Conservation (phyloP, 192 early-diverging fungal genomes). For the Kappamyces sp. region DNA sequence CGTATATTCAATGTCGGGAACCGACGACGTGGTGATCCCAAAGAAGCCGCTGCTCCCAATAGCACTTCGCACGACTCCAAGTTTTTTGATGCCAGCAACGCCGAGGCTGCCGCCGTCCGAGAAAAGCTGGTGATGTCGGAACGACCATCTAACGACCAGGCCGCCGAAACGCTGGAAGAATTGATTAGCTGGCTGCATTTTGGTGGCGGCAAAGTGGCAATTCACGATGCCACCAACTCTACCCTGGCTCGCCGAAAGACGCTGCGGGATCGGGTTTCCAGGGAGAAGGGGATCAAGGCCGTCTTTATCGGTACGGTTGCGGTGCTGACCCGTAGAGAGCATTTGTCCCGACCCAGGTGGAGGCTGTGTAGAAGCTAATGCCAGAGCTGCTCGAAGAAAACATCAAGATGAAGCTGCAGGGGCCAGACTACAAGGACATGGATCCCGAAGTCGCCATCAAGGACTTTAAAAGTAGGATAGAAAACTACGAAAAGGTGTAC, state of each 20-base stretch:
- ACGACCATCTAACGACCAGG: background rate
- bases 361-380: too few species aligned
- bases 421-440: constrained; percentile 91
- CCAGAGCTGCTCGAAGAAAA: constrained; percentile 68
- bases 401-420: constrained; percentile 81
- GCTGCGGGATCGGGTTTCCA: constrained; percentile 26
- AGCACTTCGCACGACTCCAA: constrained; percentile 64
- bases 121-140: constrained; percentile 72
- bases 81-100: constrained; percentile 94
- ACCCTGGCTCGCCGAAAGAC: constrained; percentile 68
- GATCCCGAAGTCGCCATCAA: constrained; percentile 71
- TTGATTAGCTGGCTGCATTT: constrained; percentile 81
- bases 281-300: constrained; percentile 25
- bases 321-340: constrained; percentile 50
- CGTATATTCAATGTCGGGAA: constrained; percentile 96
- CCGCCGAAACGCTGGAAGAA: constrained; percentile 78
- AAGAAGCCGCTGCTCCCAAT: background rate
- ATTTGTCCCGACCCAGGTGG: constrained; percentile 68
- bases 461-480: constrained; percentile 81
- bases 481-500: constrained; percentile 93
- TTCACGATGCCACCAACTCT: constrained; percentile 92
- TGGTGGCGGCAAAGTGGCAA: constrained; percentile 77
- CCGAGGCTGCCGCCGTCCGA: constrained; percentile 63
- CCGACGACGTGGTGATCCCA: constrained; percentile 58
- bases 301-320: constrained; percentile 34